Evolutionary conservation across 2,329 filamentous ascomycete species (phyloP), one percentile per base, ranked within the genome.

Genomic region (Sphaerulina vaccinii): DNA sequence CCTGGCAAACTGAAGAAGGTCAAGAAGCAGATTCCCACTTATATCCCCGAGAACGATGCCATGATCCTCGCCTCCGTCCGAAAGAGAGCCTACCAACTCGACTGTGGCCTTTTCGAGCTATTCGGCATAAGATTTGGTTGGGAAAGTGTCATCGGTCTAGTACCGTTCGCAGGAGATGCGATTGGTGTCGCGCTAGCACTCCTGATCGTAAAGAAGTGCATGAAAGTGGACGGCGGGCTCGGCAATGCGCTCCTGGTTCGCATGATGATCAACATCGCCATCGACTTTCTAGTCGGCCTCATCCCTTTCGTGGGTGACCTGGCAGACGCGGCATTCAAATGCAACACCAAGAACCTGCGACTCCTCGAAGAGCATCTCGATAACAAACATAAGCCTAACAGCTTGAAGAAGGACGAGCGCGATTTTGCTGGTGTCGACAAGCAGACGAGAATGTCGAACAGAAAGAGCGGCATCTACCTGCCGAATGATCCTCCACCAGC

Each of bases 71-170:
- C 87, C 62, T 87, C 86, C 63, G 89, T 95, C 62, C 92, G 95
- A 71, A 82, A 86, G 62, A 81, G 87, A 52, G 90, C 93, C 27
- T 95, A 96, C 72, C 80, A 83, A 32, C 81, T 96, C 21, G 93
- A 97, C 70, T 87, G 90, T 76, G 82, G 81, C 49, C 80, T 96
- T 5, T 95, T 92, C 75, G 90, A 82, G 65, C 82, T 89, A 66
- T 82, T 87, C 58, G 90, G 90, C 37, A 79, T 95, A 53, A 82
- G 85, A 52, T 91, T 97, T 66, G 93, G 93, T 49, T 96, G 90
- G 90, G 83, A 88, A 45, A 87, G 86, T 62, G 81, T 96, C 52
- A 88, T 97, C 63, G 93, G 86, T 11, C 68, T 97, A 6, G 71
- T 97, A 49, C 93, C 93, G 62, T 82, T 82, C 81, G 74, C 87